These are phyloP conservation scores for Lanmaoa pseudosensibilis DNA, from an alignment of 768 basidiomycete species.

Conservation along the genomic window DNA sequence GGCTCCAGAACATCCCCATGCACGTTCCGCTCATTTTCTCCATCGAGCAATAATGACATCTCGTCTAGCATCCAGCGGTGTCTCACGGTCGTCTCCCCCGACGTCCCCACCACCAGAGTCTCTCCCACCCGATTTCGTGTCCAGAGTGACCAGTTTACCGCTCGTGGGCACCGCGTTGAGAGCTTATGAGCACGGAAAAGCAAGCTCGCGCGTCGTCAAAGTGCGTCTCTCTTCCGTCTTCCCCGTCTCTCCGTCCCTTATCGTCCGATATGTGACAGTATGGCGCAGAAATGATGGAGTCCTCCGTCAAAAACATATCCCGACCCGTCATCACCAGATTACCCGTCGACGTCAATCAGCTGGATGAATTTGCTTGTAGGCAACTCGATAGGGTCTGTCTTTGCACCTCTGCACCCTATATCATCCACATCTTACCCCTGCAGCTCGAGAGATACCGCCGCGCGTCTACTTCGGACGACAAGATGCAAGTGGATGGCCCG, in stretches of 20 bases:
- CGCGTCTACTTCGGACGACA: slow-evolving; percentile 35
- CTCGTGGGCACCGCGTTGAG: slow-evolving; percentile 70
- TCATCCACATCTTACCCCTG: background rate
- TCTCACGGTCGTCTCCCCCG: slow-evolving; percentile 14
- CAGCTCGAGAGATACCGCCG: slow-evolving; percentile 54
- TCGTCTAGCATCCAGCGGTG: slow-evolving; percentile 5
- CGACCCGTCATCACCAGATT: slow-evolving; percentile 79
- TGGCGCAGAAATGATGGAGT: slow-evolving; percentile 86
- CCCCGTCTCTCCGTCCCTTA: slow-evolving; percentile 2
- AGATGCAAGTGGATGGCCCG: slow-evolving; percentile 27
- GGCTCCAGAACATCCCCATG: slow-evolving; percentile 28
- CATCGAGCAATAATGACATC: background rate
- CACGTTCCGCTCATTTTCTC: slow-evolving; percentile 9
- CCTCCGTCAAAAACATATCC: slow-evolving; percentile 76
- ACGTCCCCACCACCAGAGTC: slow-evolving; percentile 14
- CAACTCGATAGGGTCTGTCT: slow-evolving; percentile 76
- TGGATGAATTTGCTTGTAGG: slow-evolving; percentile 87
- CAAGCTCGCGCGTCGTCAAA: slow-evolving; percentile 82
- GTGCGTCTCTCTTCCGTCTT: slow-evolving; percentile 38
- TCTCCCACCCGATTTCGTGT: slow-evolving; percentile 38
- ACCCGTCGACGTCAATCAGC: slow-evolving; percentile 67
- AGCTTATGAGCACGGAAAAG: slow-evolving; percentile 82
- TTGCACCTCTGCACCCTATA: background rate
- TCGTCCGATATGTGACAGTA: slow-evolving; percentile 49
- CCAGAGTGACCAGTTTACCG: slow-evolving; percentile 67